Percentiles rank a stretch among this genome's conserved stretches.
These are phyloP conservation scores for Suhomyces kilbournensis DNA, from an alignment of 805 yeast species.

Conservation along the genomic window DNA sequence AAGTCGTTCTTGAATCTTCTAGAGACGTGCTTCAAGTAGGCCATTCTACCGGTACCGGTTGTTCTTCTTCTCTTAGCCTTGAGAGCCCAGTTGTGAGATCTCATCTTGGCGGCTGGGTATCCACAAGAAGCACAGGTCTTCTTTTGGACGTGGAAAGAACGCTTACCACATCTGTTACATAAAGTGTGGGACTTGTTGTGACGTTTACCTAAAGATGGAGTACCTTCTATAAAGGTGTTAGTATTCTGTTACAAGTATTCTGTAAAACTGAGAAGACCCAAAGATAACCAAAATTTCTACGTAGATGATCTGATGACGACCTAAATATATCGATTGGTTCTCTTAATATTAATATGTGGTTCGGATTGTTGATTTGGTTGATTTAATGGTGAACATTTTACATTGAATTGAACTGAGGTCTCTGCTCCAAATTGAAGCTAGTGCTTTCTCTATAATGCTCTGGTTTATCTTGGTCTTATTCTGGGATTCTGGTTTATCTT, in stretches of 20 bases:
- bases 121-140: slow-evolving; percentile 98
- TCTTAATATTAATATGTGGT: neutral
- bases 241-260: slow-evolving; percentile 11
- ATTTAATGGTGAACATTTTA: neutral
- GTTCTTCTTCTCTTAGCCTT: slow-evolving; percentile 99
- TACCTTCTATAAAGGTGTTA: slow-evolving; percentile 69
- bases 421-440: neutral
- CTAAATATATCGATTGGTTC: neutral
- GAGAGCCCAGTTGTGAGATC: slow-evolving; percentile 99
- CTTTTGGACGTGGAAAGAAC: slow-evolving; percentile 99
- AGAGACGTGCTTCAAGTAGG: slow-evolving; percentile 93
- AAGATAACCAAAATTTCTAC: neutral
- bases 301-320: neutral
- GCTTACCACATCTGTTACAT: slow-evolving; percentile 98
- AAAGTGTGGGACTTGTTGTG: slow-evolving; percentile 99
- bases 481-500: neutral
- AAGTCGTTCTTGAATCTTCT: slow-evolving; percentile 99
- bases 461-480: neutral
- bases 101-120: slow-evolving; percentile 98
- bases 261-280: neutral
- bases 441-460: neutral
- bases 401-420: neutral
- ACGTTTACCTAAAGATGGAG: slow-evolving; percentile 99
- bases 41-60: slow-evolving; percentile 99
- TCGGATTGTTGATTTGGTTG: neutral